Evolutionary conservation across 768 basidiomycete genomes (phyloP).

Genomic region (Lyophyllum semitale): DNA sequence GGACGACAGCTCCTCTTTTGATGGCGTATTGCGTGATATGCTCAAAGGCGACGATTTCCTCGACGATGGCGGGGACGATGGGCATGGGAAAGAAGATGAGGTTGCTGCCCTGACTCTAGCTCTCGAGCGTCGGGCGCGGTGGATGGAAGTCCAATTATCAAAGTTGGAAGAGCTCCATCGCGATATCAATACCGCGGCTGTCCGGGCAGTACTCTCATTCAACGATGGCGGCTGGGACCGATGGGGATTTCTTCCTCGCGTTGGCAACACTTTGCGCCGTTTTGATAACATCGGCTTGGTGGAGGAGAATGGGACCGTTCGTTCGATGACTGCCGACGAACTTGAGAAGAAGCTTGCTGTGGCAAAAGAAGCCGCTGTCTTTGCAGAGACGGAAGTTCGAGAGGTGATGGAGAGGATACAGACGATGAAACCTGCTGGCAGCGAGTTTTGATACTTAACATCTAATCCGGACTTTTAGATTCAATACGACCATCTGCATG

Average conservation of each 20-base stretch:
- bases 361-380: conserved; percentile 70
- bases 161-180: conserved; percentile 88
- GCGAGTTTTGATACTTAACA: conserved; percentile 14
- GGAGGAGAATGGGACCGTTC: conserved; percentile 45
- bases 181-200: conserved; percentile 88
- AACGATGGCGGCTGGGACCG: conserved; percentile 88
- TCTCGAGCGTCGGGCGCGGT: conserved; percentile 84
- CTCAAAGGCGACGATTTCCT: conserved; percentile 86
- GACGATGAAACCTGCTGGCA: conserved; percentile 47
- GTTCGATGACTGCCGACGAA: conserved; percentile 68
- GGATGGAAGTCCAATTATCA: conserved; percentile 91
- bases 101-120: conserved; percentile 82
- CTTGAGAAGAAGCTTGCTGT: conserved; percentile 72
- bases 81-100: conserved; percentile 73
- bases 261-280: conserved; percentile 64
- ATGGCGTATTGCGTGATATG: conserved; percentile 85
- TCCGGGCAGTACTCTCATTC: conserved; percentile 77
- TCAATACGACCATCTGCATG: too few species aligned
- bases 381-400: conserved; percentile 73
- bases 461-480: too few species aligned
- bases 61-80: conserved; percentile 71
- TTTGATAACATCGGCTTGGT: conserved; percentile 69
- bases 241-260: conserved; percentile 65
- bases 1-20: conserved; percentile 89
- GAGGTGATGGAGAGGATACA: conserved; percentile 76